phyloP scores from a whole-genome alignment of 345 rosid species.

The Lepidium africanum region DNA sequence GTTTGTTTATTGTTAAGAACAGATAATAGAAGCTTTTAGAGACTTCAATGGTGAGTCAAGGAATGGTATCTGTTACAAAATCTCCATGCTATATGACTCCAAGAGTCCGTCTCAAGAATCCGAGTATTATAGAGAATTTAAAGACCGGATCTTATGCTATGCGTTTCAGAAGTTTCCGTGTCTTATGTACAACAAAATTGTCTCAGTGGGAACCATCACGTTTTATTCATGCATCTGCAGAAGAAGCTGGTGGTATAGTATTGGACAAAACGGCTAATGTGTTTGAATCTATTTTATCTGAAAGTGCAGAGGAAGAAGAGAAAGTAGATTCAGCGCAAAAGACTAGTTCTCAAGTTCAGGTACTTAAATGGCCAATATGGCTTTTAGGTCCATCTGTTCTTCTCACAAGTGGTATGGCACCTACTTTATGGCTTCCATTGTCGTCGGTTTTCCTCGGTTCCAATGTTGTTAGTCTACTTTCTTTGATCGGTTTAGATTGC shows the following conservation, averaged over 20 bases:
- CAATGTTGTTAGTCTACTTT: conserved; percentile 76
- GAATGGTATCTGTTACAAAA: conserved; percentile 43
- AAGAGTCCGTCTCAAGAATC: conserved; percentile 23
- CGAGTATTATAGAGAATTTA: conserved; percentile 23
- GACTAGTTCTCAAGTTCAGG: conserved; percentile 29
- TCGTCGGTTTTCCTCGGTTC: conserved; percentile 84
- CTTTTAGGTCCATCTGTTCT: conserved; percentile 79
- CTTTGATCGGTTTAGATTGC: conserved; percentile 82
- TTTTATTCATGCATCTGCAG: conserved; percentile 36
- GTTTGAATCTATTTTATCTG: conserved; percentile 48
- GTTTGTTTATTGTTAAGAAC: conserved; percentile 1
- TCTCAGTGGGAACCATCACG: conserved; percentile 69
- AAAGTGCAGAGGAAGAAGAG: conserved; percentile 38
- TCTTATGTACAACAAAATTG: conserved; percentile 44
- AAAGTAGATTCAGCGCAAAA: background rate
- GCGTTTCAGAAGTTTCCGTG: conserved; percentile 15
- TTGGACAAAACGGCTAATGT: conserved; percentile 40
- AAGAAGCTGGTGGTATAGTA: conserved; percentile 34
- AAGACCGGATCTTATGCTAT: conserved; percentile 8
- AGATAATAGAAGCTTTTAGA: conserved; percentile 2
- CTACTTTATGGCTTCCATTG: conserved; percentile 82
- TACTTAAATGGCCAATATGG: conserved; percentile 89
- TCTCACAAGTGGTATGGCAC: conserved; percentile 78
- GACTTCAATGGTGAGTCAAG: conserved; percentile 30
- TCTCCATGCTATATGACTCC: conserved; percentile 30